phyloP scores from a whole-genome alignment of 2,329 filamentous ascomycete genomes.

The Fusarium sp. region DNA sequence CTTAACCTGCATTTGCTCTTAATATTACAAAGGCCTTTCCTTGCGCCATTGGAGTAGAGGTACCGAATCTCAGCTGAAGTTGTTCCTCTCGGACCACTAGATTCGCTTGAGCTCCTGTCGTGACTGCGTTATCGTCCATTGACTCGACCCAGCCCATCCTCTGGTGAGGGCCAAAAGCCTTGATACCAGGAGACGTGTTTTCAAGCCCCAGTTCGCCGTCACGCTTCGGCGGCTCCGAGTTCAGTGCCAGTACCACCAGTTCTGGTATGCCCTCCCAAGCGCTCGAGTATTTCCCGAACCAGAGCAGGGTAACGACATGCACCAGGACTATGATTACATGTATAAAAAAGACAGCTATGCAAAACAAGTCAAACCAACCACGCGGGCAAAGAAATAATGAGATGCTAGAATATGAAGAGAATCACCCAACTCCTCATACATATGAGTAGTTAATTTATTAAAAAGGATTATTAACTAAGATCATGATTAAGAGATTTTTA shows the following conservation, averaged over 20 bases:
- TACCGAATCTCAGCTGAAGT: background rate
- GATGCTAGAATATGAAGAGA: no score
- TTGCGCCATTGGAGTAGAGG: background rate
- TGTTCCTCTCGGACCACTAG: background rate
- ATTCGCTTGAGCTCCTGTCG: background rate
- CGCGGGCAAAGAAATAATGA: no score
- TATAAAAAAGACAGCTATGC: background rate
- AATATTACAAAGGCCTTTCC: background rate
- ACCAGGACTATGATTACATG: background rate
- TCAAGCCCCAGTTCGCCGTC: background rate
- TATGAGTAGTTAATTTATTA: no score
- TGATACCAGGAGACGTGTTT: background rate
- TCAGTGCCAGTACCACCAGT: background rate
- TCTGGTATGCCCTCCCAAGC: background rate
- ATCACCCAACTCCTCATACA: no score
- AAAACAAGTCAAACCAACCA: background rate
- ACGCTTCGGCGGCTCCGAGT: background rate
- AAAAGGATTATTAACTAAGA: no score
- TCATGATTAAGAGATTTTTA: no score
- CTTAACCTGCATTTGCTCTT: background rate
- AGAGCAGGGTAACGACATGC: background rate
- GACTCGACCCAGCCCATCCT: background rate
- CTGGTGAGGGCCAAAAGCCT: background rate
- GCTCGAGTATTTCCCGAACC: background rate
- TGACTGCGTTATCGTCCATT: background rate